Evolutionary conservation across 2,329 filamentous ascomycete species (phyloP).

Genomic region (Stachybotrys elegans): DNA sequence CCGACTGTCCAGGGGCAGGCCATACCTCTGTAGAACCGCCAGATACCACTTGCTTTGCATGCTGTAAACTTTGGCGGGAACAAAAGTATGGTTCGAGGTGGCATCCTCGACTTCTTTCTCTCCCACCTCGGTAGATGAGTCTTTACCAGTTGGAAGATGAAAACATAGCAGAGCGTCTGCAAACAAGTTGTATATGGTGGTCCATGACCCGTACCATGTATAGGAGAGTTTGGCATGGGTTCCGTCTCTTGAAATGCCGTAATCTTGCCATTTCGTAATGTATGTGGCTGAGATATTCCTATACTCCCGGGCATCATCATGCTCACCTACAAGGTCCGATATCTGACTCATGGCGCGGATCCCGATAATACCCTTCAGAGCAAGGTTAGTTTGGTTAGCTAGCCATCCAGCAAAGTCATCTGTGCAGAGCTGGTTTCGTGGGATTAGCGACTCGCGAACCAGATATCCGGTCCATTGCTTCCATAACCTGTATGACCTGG

Average conservation of each 20-base stretch:
- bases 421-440: slow-evolving; percentile 68
- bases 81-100: too few relatives aligned
- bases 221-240: slow-evolving; percentile 75
- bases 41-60: slow-evolving; percentile 79
- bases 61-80: slow-evolving; percentile 71
- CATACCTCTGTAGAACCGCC: slow-evolving; percentile 73
- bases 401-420: slow-evolving; percentile 77
- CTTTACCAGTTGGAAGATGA: slow-evolving; percentile 38
- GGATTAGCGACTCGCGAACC: slow-evolving; percentile 63
- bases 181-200: slow-evolving; percentile 74
- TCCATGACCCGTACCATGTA: slow-evolving; percentile 78
- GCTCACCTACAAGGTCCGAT: slow-evolving; percentile 52
- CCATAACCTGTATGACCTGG: slow-evolving; percentile 61
- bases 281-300: slow-evolving; percentile 60
- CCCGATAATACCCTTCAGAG: slow-evolving; percentile 71
- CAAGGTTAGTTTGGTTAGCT: slow-evolving; percentile 69
- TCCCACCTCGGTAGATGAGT: slow-evolving; percentile 15
- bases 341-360: slow-evolving; percentile 74
- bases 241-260: slow-evolving; percentile 64
- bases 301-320: slow-evolving; percentile 55
- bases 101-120: too few relatives aligned
- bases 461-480: slow-evolving; percentile 73
- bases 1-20: slow-evolving; percentile 74
- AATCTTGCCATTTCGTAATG: slow-evolving; percentile 66
- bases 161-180: slow-evolving; percentile 76